These are phyloP conservation scores for Aspergillus campestris DNA, from an alignment of 495 filamentous ascomycete species.

Conservation along the genomic window DNA sequence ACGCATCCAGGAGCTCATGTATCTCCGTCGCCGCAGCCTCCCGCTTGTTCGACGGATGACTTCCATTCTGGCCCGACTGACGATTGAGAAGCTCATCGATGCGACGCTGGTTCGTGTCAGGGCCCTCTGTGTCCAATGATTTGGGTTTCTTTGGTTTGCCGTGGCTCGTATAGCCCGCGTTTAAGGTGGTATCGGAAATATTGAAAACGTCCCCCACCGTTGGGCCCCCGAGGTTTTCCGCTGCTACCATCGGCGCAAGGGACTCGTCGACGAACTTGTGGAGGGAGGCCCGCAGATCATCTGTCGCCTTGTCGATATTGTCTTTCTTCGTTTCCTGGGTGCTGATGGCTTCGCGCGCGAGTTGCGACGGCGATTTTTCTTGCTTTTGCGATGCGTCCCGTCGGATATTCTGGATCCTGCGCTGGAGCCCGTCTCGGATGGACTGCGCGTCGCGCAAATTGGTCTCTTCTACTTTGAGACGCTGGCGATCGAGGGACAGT, in stretches of 20 bases:
- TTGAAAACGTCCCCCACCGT: constrained; percentile 68
- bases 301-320: constrained; percentile 46
- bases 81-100: constrained; percentile 68
- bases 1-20: constrained; percentile 52
- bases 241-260: constrained; percentile 73
- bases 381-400: constrained; percentile 42
- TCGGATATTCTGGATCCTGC: constrained; percentile 49
- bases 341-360: constrained; percentile 49
- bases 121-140: constrained; percentile 32
- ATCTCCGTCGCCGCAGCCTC: constrained; percentile 59
- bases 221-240: constrained; percentile 79
- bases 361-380: constrained; percentile 49
- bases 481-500: constrained; percentile 43
- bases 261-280: constrained; percentile 65
- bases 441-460: constrained; percentile 52
- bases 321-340: constrained; percentile 50
- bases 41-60: constrained; percentile 43
- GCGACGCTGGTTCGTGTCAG: constrained; percentile 48
- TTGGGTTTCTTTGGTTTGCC: constrained; percentile 61
- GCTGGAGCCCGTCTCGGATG: constrained; percentile 45
- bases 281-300: constrained; percentile 50
- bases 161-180: constrained; percentile 62
- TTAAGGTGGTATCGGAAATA: constrained; percentile 50
- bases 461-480: constrained; percentile 49
- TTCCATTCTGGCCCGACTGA: constrained; percentile 19